phyloP scores from a whole-genome alignment of 768 basidiomycete species.

The Tricholoma saponaceum region DNA sequence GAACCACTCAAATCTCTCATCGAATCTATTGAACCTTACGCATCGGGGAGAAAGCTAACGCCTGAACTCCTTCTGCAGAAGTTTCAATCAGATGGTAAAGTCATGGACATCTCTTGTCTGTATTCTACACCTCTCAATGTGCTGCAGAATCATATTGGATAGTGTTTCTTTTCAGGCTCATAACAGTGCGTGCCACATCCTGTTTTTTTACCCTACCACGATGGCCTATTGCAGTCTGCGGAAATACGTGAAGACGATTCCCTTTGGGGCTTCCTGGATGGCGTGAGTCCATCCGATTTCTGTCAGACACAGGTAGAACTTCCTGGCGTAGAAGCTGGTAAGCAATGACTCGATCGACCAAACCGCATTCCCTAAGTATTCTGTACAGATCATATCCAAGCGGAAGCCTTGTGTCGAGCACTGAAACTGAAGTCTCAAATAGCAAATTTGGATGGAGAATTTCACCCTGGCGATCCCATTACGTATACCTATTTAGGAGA shows the following conservation, averaged over 20 bases:
- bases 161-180: slow-evolving; percentile 74
- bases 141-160: slow-evolving; percentile 62
- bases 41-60: slow-evolving; percentile 31
- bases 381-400: slow-evolving; percentile 73
- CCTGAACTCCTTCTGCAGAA: slow-evolving; percentile 36
- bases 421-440: slow-evolving; percentile 46
- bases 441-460: slow-evolving; percentile 1
- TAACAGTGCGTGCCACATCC: slow-evolving; percentile 44
- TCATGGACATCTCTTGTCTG: background rate
- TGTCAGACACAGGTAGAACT: slow-evolving; percentile 78
- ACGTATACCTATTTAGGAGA: background rate
- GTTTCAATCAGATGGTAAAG: slow-evolving; percentile 51
- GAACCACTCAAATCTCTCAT: slow-evolving; percentile 56
- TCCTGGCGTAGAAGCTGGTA: slow-evolving; percentile 74
- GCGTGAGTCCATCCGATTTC: slow-evolving; percentile 55
- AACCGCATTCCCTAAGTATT: background rate
- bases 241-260: slow-evolving; percentile 62
- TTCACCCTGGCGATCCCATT: background rate
- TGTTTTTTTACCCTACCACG: slow-evolving; percentile 9
- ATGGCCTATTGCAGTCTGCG: slow-evolving; percentile 76
- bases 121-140: background rate
- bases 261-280: slow-evolving; percentile 67
- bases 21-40: slow-evolving; percentile 34
- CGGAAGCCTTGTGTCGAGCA: slow-evolving; percentile 69
- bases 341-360: background rate